Percentiles rank a stretch among this genome's conserved stretches.
These are phyloP conservation scores for Coemansia sp. DNA, from an alignment of 192 early-diverging fungal species.

Conservation along the genomic window DNA sequence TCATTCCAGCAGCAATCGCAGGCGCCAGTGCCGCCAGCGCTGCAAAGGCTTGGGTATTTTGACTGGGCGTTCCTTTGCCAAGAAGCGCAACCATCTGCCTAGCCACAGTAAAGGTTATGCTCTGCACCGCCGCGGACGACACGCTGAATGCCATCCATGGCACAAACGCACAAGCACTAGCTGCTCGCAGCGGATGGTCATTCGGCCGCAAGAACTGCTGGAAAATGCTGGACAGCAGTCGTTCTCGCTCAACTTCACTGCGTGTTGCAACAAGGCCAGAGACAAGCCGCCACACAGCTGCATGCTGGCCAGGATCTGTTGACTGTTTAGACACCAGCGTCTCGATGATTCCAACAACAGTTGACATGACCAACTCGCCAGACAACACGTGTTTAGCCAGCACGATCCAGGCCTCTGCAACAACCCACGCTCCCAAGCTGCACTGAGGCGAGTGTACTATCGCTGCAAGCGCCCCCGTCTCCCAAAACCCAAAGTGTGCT, in stretches of 20 bases:
- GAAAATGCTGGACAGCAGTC: neutral
- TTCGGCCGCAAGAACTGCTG: neutral
- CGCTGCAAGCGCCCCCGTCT: slow-evolving; percentile 7
- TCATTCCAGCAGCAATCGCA: neutral
- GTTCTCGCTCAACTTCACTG: neutral
- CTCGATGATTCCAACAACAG: slow-evolving; percentile 7
- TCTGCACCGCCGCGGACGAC: neutral
- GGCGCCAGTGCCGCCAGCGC: slow-evolving; percentile 2
- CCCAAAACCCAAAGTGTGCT: slow-evolving; percentile 19
- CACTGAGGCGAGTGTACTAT: slow-evolving; percentile 3
- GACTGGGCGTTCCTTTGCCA: neutral
- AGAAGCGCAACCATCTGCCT: neutral
- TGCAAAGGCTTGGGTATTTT: neutral
- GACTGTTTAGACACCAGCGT: neutral
- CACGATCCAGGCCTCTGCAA: slow-evolving; percentile 28
- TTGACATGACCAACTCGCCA: neutral
- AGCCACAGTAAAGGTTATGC: neutral
- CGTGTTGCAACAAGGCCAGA: neutral
- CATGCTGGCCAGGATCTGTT: neutral
- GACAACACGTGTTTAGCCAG: slow-evolving; percentile 12
- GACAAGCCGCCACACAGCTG: neutral
- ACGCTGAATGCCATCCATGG: neutral
- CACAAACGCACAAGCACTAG: neutral
- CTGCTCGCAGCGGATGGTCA: neutral
- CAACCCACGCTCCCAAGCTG: slow-evolving; percentile 15